Conservation (phyloP, 108 stramenopile genomes). For the Nitzschia palea region DNA sequence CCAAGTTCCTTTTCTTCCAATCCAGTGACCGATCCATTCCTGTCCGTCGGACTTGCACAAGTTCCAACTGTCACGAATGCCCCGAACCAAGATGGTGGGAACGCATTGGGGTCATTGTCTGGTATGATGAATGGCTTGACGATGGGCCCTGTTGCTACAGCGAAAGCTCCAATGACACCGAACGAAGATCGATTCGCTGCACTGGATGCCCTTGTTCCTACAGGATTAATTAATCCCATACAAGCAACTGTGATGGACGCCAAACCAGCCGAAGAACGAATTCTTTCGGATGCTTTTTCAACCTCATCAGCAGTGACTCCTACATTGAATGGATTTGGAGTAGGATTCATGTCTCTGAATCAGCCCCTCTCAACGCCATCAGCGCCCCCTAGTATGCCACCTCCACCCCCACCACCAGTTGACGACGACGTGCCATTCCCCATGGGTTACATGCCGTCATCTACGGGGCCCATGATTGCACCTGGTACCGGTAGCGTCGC, state of each 20-base stretch:
- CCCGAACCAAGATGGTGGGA: background rate
- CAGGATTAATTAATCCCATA: background rate
- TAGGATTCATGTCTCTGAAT: background rate
- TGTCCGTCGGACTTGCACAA: background rate
- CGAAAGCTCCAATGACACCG: slow-evolving; percentile 11
- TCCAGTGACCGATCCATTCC: slow-evolving; percentile 27
- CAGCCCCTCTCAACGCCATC: slow-evolving; percentile 1
- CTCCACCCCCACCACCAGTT: slow-evolving; percentile 3
- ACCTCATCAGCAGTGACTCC: background rate
- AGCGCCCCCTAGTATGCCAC: slow-evolving; percentile 2
- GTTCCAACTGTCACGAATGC: background rate
- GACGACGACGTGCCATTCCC: background rate
- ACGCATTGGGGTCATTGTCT: background rate
- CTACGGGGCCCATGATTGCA: slow-evolving; percentile 6
- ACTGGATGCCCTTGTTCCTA: slow-evolving; percentile 36
- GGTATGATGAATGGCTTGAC: slow-evolving; percentile 6
- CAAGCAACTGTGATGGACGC: slow-evolving; percentile 9
- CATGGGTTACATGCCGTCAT: background rate
- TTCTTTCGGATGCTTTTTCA: slow-evolving; percentile 6
- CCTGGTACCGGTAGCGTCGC: slow-evolving; percentile 23
- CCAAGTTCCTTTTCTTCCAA: background rate
- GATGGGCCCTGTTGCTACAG: background rate
- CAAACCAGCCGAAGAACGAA: slow-evolving; percentile 6
- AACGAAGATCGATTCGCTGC: slow-evolving; percentile 41
- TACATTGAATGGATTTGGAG: background rate